A percentile compares a stretch with the other conserved stretches of the same genome.
Evolutionary conservation across 116 monocot genomes (phyloP).

Genomic region (Posidonia oceanica): DNA sequence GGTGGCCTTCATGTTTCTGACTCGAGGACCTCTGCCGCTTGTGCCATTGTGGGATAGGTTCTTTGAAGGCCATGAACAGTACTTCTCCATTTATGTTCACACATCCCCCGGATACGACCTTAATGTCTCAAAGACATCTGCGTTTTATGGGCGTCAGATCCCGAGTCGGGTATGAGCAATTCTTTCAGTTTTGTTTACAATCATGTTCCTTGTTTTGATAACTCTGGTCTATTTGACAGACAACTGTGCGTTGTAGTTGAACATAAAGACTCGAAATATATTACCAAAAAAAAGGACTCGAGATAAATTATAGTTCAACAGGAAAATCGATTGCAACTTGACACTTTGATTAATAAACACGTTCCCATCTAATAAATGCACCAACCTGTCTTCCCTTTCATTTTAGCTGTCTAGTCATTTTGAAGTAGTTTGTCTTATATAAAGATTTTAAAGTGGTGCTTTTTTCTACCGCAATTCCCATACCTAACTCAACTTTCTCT

Average conservation of each 20-base stretch:
- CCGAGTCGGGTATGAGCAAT: slow-evolving; percentile 50
- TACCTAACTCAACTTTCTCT: not conserved
- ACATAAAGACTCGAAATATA: no score
- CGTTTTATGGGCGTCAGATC: slow-evolving; percentile 62
- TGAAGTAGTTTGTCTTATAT: not conserved
- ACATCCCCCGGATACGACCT: slow-evolving; percentile 50
- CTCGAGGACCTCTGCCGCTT: slow-evolving; percentile 53
- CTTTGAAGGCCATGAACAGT: slow-evolving; percentile 47
- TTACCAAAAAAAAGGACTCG: not conserved
- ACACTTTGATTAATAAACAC: not conserved
- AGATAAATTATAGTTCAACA: not conserved
- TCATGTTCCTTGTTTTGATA: not conserved
- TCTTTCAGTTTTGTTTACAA: not conserved
- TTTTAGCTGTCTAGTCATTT: not conserved
- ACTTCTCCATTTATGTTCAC: slow-evolving; percentile 76
- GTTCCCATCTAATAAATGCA: no score
- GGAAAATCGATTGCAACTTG: not conserved
- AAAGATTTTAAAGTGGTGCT: not conserved
- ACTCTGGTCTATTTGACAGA: no score
- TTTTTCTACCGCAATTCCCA: not conserved
- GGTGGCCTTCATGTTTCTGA: slow-evolving; percentile 81
- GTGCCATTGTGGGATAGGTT: slow-evolving; percentile 72
- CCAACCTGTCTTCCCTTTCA: not conserved
- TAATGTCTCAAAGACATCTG: slow-evolving; percentile 36
- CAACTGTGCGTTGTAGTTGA: no score